Evolutionary conservation across 805 yeast species (phyloP).

Genomic region (Lipomyces orientalis): DNA sequence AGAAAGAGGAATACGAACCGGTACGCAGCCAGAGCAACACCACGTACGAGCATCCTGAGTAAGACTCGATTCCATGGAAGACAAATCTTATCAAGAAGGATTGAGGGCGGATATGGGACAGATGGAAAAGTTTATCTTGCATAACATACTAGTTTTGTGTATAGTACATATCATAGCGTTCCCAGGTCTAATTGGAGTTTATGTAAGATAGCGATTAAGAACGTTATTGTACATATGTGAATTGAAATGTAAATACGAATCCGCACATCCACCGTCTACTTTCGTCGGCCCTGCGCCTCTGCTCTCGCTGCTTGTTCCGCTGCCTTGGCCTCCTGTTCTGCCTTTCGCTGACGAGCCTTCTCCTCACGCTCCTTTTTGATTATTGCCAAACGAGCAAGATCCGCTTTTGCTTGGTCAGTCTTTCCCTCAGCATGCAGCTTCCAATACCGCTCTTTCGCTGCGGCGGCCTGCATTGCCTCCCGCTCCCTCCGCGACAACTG

Average conservation of each 20-base stretch:
- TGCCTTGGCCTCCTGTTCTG: conserved; percentile 34
- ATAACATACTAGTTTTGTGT: background rate
- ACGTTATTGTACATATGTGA: conserved; percentile 17
- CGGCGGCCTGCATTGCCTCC: conserved; percentile 38
- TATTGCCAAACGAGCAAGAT: conserved; percentile 59
- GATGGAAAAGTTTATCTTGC: background rate
- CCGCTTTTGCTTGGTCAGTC: conserved; percentile 67
- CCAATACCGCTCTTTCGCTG: conserved; percentile 36
- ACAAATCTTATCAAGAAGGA: background rate
- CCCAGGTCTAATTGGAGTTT: background rate
- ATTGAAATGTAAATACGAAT: background rate
- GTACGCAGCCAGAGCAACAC: background rate
- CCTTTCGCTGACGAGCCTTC: conserved; percentile 34
- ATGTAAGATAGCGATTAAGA: background rate
- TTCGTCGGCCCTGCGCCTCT: conserved; percentile 11
- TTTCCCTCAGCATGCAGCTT: conserved; percentile 37
- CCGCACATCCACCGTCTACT: background rate
- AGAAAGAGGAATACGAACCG: background rate
- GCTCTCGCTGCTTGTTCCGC: conserved; percentile 26
- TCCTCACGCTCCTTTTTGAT: conserved; percentile 37
- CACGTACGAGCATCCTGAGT: background rate
- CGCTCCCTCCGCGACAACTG: conserved; percentile 35
- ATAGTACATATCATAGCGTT: background rate
- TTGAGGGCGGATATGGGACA: background rate
- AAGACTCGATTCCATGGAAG: background rate